These are phyloP conservation scores for Dryas alaskensis DNA, from an alignment of 306 rosid genomes.

Conservation along the genomic window DNA sequence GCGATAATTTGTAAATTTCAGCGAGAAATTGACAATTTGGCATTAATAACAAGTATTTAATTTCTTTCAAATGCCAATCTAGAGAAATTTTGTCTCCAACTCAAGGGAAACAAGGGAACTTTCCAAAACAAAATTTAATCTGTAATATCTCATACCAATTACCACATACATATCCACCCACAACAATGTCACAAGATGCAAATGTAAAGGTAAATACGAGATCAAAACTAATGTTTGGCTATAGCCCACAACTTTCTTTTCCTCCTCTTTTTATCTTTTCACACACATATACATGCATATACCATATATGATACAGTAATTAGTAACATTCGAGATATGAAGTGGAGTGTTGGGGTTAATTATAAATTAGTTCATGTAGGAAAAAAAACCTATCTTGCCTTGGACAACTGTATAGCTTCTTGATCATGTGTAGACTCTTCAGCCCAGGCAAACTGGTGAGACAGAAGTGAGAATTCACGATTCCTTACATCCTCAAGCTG, in stretches of 20 bases:
- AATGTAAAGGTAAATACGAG: no score
- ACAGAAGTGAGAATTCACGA: slow-evolving; percentile 43
- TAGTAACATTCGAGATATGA: not conserved
- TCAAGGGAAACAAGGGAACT: no score
- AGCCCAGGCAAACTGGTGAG: slow-evolving; percentile 73
- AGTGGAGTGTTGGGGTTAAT: slow-evolving; percentile 1
- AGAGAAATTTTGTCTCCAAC: no score
- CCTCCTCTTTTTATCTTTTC: not conserved
- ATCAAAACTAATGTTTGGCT: no score
- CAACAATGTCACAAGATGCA: no score
- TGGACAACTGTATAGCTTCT: slow-evolving; percentile 83
- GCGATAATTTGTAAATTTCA: no score
- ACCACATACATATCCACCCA: no score
- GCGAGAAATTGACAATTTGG: no score
- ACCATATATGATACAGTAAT: not conserved
- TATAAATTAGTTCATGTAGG: not conserved
- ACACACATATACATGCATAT: not conserved
- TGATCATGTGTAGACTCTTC: slow-evolving; percentile 77
- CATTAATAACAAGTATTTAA: no score
- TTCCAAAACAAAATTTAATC: no score
- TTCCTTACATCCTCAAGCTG: slow-evolving; percentile 59
- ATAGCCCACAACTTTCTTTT: not conserved
- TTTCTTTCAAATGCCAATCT: no score
- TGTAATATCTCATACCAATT: no score
- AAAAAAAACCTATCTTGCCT: slow-evolving; percentile 49